A percentile compares a stretch with the other conserved stretches of the same genome.
phyloP scores from a whole-genome alignment of 441 rosid species.

The Oxalis stricta region DNA sequence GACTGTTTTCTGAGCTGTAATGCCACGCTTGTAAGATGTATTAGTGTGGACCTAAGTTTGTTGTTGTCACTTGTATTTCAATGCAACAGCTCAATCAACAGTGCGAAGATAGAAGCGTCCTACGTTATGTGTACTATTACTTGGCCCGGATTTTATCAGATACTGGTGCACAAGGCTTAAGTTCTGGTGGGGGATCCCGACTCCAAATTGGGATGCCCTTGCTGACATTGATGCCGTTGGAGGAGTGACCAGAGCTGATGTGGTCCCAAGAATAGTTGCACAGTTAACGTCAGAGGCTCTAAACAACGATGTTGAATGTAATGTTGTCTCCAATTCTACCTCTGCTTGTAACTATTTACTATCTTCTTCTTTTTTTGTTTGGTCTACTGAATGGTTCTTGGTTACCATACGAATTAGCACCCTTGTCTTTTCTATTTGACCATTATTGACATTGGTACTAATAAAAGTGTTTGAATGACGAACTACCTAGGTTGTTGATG shows the following conservation, averaged over 20 bases:
- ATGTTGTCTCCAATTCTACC: constrained; percentile 11
- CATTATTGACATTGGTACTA: too few species aligned
- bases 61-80: constrained; percentile 99
- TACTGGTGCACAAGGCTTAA: constrained; percentile 75
- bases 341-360: too few species aligned
- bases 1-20: too few species aligned
- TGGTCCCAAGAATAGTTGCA: constrained; percentile 73
- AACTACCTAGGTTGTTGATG: too few species aligned
- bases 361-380: too few species aligned
- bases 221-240: constrained; percentile 98
- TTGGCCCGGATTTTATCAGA: constrained; percentile 93
- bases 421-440: too few species aligned
- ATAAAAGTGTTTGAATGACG: too few species aligned
- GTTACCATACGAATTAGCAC: too few species aligned
- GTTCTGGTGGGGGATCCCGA: constrained; percentile 98
- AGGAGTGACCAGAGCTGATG: constrained; percentile 98
- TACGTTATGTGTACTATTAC: constrained; percentile 95
- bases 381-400: too few species aligned
- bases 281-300: constrained; percentile 70
- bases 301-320: constrained; percentile 74
- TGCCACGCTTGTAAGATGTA: constrained; percentile 96
- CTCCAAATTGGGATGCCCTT: constrained; percentile 99
- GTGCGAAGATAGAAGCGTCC: constrained; percentile 84
- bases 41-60: constrained; percentile 92
- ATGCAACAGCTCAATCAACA: constrained; percentile 87